Conservation (phyloP, 768 basidiomycete genomes). For the Fomitopsis pulvina region DNA sequence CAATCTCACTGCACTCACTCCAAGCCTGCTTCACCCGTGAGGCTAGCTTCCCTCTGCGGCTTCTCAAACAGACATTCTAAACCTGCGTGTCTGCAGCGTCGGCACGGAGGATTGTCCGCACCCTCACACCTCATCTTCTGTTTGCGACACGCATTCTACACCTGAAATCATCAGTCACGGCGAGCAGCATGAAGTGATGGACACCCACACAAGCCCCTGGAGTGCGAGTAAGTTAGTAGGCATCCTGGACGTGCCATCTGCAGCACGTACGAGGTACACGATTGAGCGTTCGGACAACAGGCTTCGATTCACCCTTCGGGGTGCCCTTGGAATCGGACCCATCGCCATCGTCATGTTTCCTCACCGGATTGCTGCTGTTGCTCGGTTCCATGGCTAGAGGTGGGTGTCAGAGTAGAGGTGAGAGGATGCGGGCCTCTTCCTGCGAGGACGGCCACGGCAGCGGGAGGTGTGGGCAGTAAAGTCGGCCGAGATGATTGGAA, state of each 20-base stretch:
- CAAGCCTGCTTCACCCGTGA: slow-evolving; percentile 83
- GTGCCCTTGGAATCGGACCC: slow-evolving; percentile 32
- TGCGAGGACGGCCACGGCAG: neutral
- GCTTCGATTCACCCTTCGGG: slow-evolving; percentile 63
- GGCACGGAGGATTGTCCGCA: slow-evolving; percentile 95
- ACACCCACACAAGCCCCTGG: slow-evolving; percentile 76
- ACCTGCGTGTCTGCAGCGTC: slow-evolving; percentile 83
- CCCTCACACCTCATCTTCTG: slow-evolving; percentile 98
- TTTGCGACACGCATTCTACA: slow-evolving; percentile 87
- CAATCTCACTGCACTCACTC: slow-evolving; percentile 51
- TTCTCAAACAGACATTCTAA: slow-evolving; percentile 95
- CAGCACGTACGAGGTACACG: slow-evolving; percentile 73
- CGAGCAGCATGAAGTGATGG: neutral
- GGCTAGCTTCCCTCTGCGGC: slow-evolving; percentile 78
- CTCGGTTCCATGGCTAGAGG: slow-evolving; percentile 18
- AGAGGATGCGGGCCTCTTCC: neutral
- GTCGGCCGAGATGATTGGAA: slow-evolving; percentile 6
- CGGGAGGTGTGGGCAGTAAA: neutral
- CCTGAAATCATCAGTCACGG: slow-evolving; percentile 1
- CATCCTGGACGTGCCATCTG: slow-evolving; percentile 13
- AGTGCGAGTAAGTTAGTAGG: slow-evolving; percentile 11
- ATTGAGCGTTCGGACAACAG: slow-evolving; percentile 73
- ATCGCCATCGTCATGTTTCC: slow-evolving; percentile 57
- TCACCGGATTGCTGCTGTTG: slow-evolving; percentile 28
- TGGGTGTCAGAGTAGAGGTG: neutral